Percentiles rank a stretch among this genome's conserved stretches.
Conservation (phyloP, 2,329 filamentous ascomycete species). For the Alternaria novae-zelandiae region DNA sequence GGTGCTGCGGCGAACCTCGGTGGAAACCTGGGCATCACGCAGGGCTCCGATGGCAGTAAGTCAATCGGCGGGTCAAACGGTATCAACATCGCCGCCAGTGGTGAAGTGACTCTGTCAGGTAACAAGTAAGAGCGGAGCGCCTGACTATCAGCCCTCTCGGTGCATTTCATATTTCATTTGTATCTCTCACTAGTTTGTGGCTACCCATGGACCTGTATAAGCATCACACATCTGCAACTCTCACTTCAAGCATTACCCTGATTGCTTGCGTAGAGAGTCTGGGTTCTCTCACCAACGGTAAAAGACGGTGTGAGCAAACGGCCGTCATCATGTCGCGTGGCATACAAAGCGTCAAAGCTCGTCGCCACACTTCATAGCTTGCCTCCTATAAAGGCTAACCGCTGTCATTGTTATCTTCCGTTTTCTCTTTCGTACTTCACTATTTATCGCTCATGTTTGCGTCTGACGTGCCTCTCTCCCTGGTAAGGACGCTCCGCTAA, state of each 20-base stretch:
- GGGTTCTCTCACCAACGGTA: not conserved
- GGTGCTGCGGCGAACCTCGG: conserved; percentile 39
- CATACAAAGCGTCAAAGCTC: not conserved
- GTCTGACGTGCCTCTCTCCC: not conserved
- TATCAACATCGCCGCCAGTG: conserved; percentile 38
- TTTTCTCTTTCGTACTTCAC: not conserved
- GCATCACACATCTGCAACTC: not conserved
- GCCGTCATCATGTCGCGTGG: not conserved
- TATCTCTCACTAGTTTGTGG: not conserved
- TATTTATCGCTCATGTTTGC: not conserved
- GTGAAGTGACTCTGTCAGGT: conserved; percentile 30
- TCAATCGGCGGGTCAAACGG: conserved; percentile 40
- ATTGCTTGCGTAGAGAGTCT: not conserved
- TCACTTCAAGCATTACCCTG: not conserved
- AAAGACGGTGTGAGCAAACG: not conserved
- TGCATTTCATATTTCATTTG: not conserved
- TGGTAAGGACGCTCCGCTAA: not conserved
- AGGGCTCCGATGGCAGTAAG: conserved; percentile 40
- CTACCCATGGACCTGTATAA: no score
- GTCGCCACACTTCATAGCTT: not conserved
- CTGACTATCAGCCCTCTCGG: not conserved
- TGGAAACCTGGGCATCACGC: conserved; percentile 42
- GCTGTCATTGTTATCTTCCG: not conserved
- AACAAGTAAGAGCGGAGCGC: conserved; percentile 14
- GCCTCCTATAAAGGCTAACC: not conserved